These are phyloP conservation scores for Boletales sp. DNA, from an alignment of 768 basidiomycete genomes.

Conservation along the genomic window DNA sequence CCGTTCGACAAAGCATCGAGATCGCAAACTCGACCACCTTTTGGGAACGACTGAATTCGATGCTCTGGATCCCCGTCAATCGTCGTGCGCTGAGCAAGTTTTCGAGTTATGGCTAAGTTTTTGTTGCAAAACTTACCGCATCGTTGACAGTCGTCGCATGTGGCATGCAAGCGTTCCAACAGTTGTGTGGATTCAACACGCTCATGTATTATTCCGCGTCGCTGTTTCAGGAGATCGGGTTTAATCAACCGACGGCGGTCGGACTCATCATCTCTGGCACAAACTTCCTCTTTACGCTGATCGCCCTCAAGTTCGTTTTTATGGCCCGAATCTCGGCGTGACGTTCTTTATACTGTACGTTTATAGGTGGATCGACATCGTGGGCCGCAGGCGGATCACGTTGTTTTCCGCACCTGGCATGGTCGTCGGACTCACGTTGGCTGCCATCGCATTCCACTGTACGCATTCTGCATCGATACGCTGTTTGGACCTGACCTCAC, in stretches of 20 bases:
- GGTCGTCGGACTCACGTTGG: conserved; percentile 61
- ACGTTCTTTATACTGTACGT: not conserved
- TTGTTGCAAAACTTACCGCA: too few species aligned
- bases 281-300: conserved; percentile 74
- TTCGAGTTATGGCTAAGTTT: not conserved
- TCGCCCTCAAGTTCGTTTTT: conserved; percentile 56
- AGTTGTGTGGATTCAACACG: conserved; percentile 83
- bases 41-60: conserved; percentile 49
- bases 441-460: conserved; percentile 61
- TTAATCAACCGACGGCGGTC: conserved; percentile 78
- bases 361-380: conserved; percentile 52
- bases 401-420: conserved; percentile 69
- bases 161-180: conserved; percentile 81
- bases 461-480: not conserved
- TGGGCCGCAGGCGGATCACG: conserved; percentile 71
- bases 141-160: conserved; percentile 58
- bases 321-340: not conserved
- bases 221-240: conserved; percentile 76
- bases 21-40: conserved; percentile 63
- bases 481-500: not conserved
- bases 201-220: conserved; percentile 75
- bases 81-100: conserved; percentile 64
- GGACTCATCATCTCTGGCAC: conserved; percentile 76
- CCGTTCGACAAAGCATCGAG: conserved; percentile 59
- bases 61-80: conserved; percentile 55